Percentiles rank a stretch among this genome's conserved stretches.
phyloP scores from a whole-genome alignment of 305 asterid genomes.

The Fraxinus dipetala region DNA sequence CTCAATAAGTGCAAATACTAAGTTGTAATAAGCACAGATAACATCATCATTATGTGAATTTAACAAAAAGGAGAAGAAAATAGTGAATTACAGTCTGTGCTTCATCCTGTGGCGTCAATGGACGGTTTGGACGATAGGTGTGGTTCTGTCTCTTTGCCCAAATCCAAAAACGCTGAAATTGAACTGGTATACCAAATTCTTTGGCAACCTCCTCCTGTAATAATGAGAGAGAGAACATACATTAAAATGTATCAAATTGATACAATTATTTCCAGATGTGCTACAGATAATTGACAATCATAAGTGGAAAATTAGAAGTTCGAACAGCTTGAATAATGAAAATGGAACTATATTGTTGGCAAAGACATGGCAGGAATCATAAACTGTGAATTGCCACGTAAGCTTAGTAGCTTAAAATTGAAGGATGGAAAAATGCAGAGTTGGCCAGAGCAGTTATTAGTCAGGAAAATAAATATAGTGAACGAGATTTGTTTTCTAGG shows the following conservation, averaged over 20 bases:
- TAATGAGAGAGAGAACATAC: neutral
- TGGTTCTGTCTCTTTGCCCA: conserved; percentile 97
- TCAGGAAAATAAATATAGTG: neutral
- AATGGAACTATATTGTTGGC: too few species aligned
- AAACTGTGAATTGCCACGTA: neutral
- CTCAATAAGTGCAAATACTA: neutral
- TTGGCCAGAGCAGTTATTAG: neutral
- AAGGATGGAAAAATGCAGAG: neutral
- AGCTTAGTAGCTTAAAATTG: neutral
- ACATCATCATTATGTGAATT: neutral
- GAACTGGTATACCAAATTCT: conserved; percentile 80
- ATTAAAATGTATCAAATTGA: neutral
- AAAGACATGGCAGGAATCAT: neutral
- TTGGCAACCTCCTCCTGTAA: conserved; percentile 87
- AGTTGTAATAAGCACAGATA: conserved; percentile 13
- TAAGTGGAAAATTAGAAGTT: neutral
- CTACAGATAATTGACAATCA: neutral
- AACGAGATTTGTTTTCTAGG: neutral
- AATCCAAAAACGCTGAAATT: conserved; percentile 83
- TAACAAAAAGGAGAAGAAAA: conserved; percentile 11
- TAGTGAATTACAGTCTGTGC: conserved; percentile 52
- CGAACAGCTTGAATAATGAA: neutral
- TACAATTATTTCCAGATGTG: neutral
- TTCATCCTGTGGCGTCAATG: conserved; percentile 78
- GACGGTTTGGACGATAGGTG: conserved; percentile 89